Conservation (phyloP, 2,329 filamentous ascomycete species). For the Xylariaceae sp. region DNA sequence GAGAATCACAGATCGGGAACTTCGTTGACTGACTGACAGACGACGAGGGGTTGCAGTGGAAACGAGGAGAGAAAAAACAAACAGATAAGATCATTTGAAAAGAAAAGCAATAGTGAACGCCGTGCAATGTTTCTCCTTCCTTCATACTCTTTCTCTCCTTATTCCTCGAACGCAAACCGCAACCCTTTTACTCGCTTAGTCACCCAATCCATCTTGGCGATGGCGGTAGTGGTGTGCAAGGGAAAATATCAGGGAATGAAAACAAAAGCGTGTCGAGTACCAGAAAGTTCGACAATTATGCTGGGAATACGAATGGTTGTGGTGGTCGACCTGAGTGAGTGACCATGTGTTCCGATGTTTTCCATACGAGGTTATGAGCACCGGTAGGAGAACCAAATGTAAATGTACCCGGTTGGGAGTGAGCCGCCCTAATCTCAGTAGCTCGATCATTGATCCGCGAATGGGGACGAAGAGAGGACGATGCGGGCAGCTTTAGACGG, state of each 20-base stretch:
- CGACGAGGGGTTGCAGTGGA: too few species aligned
- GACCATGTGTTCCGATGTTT: not conserved
- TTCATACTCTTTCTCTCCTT: too few species aligned
- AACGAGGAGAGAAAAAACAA: too few species aligned
- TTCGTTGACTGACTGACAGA: too few species aligned
- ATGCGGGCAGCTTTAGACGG: not conserved
- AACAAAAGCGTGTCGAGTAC: not conserved
- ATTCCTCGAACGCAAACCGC: too few species aligned
- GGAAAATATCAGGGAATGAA: not conserved
- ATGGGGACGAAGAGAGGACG: not conserved
- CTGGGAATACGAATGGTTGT: slow-evolving; percentile 1
- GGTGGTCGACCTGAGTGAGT: not conserved
- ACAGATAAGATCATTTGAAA: too few species aligned
- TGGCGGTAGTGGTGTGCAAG: not conserved
- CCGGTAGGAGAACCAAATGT: not conserved
- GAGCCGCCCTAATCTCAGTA: not conserved
- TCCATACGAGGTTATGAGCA: not conserved
- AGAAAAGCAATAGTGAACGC: too few species aligned
- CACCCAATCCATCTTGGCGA: not conserved
- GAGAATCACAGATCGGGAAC: too few species aligned
- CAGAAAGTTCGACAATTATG: not conserved
- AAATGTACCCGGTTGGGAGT: not conserved
- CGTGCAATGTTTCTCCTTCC: too few species aligned
- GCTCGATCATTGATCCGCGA: not conserved
- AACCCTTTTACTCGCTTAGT: too few species aligned